Conservation (phyloP, 345 rosid genomes). For the Moricandia moricandioides region DNA sequence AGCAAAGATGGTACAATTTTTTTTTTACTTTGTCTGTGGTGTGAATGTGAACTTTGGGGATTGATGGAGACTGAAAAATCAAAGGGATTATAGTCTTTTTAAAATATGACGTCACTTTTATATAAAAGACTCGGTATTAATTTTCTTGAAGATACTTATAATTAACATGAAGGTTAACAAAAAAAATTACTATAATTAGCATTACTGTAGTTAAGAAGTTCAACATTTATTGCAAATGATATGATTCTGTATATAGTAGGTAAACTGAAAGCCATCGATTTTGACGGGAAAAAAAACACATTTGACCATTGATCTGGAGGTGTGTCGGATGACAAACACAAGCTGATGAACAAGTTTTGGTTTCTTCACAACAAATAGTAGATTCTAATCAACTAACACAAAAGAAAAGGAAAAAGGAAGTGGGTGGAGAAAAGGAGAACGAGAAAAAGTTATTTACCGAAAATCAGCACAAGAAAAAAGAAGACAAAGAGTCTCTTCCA, state of each 20-base stretch:
- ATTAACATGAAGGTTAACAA: not conserved
- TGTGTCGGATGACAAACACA: conserved; percentile 32
- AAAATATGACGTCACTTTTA: conserved; percentile 1
- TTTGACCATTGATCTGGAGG: conserved; percentile 16
- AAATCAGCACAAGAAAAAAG: conserved; percentile 3
- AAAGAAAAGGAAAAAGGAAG: conserved; percentile 7
- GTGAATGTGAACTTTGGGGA: conserved; percentile 34
- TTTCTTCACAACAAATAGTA: not conserved
- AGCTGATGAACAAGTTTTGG: not conserved
- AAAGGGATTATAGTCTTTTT: conserved; percentile 3
- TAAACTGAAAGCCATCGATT: conserved; percentile 2
- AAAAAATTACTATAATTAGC: not conserved
- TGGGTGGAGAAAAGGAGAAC: not conserved
- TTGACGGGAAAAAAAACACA: conserved; percentile 6
- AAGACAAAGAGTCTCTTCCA: conserved; percentile 23
- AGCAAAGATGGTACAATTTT: conserved; percentile 32
- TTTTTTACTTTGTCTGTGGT: conserved; percentile 22
- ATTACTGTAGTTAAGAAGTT: not conserved
- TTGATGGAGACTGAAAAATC: conserved; percentile 25
- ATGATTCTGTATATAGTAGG: not conserved
- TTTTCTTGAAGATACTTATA: not conserved
- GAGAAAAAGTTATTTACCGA: not conserved
- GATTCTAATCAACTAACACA: not conserved
- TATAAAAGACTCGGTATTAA: not conserved
- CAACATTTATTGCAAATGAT: not conserved